A percentile compares a stretch with the other conserved stretches of the same genome.
Conservation (phyloP, 306 rosid genomes). For the Quercus robur region DNA sequence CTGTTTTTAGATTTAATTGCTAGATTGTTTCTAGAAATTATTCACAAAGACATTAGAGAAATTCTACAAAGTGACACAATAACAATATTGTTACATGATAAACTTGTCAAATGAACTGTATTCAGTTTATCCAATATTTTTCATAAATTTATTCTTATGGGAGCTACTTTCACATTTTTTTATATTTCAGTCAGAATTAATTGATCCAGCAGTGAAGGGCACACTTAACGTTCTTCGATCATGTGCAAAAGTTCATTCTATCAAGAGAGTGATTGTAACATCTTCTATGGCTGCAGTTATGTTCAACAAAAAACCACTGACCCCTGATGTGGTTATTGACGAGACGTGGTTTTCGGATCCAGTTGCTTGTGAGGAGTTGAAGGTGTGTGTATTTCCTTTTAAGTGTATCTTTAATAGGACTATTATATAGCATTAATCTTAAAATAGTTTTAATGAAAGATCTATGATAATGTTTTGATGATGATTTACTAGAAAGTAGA, state of each 20-base stretch:
- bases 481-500: background rate
- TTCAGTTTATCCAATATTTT: background rate
- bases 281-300: slow-evolving; percentile 20
- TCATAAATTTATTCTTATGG: background rate
- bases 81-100: background rate
- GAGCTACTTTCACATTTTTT: background rate
- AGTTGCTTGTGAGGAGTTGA: background rate
- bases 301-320: slow-evolving; percentile 1
- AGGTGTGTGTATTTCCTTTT: background rate
- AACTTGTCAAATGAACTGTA: background rate
- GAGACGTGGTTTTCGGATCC: slow-evolving; percentile 26
- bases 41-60: too few relatives aligned
- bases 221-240: slow-evolving; percentile 26
- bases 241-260: background rate
- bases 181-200: slow-evolving; percentile 12
- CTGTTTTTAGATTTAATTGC: background rate
- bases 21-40: background rate
- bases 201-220: slow-evolving; percentile 36
- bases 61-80: too few relatives aligned
- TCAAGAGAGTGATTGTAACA: slow-evolving; percentile 25
- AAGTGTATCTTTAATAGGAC: background rate
- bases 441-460: background rate
- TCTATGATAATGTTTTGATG: too few relatives aligned
- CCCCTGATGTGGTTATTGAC: slow-evolving; percentile 18
- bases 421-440: background rate